These are phyloP conservation scores for Zangia roseola DNA, from an alignment of 768 basidiomycete species.

Conservation along the genomic window DNA sequence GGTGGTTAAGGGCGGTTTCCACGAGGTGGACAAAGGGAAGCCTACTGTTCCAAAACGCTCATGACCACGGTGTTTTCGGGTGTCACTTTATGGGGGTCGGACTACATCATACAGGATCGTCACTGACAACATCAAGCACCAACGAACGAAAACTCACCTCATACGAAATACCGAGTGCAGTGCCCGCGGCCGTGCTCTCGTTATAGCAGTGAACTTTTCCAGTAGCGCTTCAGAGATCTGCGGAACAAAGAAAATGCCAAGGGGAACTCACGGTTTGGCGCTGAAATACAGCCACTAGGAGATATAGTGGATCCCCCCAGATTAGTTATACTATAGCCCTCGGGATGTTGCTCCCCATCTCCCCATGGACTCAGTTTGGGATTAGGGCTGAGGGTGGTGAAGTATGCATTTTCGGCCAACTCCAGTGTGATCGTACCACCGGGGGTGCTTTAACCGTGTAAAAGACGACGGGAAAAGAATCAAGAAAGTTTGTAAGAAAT, in stretches of 20 bases:
- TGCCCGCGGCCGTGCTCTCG: constrained; percentile 5
- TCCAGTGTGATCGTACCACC: background rate
- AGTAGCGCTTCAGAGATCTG: background rate
- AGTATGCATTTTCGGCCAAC: constrained; percentile 3
- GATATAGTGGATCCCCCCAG: background rate
- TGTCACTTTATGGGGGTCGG: too few relatives aligned
- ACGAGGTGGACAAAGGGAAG: too few relatives aligned
- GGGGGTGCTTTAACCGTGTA: background rate
- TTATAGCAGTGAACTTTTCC: constrained; percentile 15
- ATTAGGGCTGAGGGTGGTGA: background rate
- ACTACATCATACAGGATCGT: too few relatives aligned
- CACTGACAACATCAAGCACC: background rate
- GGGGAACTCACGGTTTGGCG: constrained; percentile 15
- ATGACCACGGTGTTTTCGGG: too few relatives aligned
- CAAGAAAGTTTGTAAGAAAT: background rate
- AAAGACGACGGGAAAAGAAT: background rate
- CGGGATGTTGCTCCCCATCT: too few relatives aligned
- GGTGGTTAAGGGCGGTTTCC: too few relatives aligned
- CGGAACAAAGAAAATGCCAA: background rate
- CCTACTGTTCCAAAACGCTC: too few relatives aligned
- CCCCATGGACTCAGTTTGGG: too few relatives aligned
- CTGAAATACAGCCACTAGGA: background rate
- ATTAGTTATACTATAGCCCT: background rate
- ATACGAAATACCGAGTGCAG: constrained; percentile 10
- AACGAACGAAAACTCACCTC: constrained; percentile 5